Conservation (phyloP, 148 eudicot genomes). For the Nyssa sinensis region DNA sequence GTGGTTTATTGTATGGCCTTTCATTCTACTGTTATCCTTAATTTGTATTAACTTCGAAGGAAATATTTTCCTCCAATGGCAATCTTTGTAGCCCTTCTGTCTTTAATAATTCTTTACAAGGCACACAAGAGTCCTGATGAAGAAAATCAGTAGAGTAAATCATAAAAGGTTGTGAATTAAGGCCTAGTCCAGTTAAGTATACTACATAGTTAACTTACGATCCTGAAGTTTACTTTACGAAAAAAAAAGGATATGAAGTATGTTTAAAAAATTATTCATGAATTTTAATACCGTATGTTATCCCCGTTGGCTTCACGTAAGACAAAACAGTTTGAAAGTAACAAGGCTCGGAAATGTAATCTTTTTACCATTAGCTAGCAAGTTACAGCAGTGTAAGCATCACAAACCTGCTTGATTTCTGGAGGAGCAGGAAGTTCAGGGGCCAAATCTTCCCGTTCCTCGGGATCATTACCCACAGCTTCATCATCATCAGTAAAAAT, state of each 20-base stretch:
- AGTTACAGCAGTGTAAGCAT: constrained; percentile 6
- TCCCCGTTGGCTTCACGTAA: background rate
- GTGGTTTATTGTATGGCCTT: background rate
- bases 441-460: constrained; percentile 89
- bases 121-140: no score
- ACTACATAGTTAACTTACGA: background rate
- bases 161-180: background rate
- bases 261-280: background rate
- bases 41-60: background rate
- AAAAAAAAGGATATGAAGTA: no score
- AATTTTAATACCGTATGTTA: background rate
- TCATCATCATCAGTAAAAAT: constrained; percentile 98
- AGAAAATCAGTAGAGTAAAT: background rate
- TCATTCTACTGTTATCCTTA: no score
- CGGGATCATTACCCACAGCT: constrained; percentile 80
- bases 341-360: background rate
- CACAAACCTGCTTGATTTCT: constrained; percentile 81
- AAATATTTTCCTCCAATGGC: background rate
- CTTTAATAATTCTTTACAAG: no score
- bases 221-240: background rate
- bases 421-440: constrained; percentile 98
- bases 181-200: background rate
- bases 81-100: background rate
- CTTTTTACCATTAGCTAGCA: background rate
- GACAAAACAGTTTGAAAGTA: background rate